phyloP scores from a whole-genome alignment of 2,329 filamentous ascomycete genomes.

The Stagonosporopsis tanaceti region DNA sequence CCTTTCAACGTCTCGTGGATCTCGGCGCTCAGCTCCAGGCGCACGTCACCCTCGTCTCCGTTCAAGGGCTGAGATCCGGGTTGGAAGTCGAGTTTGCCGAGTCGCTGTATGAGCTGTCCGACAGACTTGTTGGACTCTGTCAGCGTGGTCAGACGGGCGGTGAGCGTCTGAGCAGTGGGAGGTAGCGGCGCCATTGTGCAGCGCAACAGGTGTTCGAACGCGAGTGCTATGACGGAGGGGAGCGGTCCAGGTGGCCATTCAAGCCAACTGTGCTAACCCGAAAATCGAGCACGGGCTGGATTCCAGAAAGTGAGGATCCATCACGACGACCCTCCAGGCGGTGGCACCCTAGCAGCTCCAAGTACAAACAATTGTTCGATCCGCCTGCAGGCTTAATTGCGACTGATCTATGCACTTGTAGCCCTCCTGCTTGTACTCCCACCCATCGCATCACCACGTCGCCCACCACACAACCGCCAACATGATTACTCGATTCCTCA shows the following conservation, averaged over 20 bases:
- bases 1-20: constrained; percentile 81
- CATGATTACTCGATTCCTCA: constrained; percentile 89
- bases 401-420: not conserved
- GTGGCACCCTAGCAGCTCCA: not conserved
- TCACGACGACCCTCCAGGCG: not conserved
- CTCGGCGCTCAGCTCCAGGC: constrained; percentile 78
- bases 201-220: constrained; percentile 36
- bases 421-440: not conserved
- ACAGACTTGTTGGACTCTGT: constrained; percentile 62
- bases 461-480: constrained; percentile 27
- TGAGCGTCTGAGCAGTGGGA: constrained; percentile 51
- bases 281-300: constrained; percentile 32
- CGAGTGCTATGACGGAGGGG: constrained; percentile 41
- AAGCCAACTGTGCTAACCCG: constrained; percentile 22
- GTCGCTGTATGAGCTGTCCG: constrained; percentile 63
- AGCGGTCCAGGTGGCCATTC: constrained; percentile 27
- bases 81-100: constrained; percentile 67
- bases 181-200: constrained; percentile 47
- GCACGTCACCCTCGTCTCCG: constrained; percentile 69
- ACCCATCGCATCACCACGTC: not conserved
- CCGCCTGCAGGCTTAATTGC: not conserved
- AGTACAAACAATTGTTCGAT: not conserved
- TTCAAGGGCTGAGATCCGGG: constrained; percentile 67
- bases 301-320: constrained; percentile 15
- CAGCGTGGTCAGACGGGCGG: constrained; percentile 60